phyloP scores from a whole-genome alignment of 345 rosid genomes.

The Physaria fendleri region DNA sequence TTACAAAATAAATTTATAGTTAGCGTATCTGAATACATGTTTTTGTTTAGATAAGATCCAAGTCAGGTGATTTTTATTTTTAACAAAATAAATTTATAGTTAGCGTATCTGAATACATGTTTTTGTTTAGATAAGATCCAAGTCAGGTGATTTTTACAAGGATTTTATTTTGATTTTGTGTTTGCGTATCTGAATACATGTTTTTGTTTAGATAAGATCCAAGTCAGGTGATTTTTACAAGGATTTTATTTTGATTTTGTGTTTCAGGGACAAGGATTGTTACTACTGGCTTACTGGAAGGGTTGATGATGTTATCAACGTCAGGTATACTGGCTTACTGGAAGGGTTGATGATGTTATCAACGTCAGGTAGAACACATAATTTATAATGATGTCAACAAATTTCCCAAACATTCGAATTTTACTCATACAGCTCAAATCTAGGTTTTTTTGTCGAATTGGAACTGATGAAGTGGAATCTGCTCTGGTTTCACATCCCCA shows the following conservation, averaged over 20 bases:
- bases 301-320: slow-evolving; percentile 98
- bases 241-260: slow-evolving; percentile 15
- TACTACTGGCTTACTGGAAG: slow-evolving; percentile 97
- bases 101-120: too few species aligned
- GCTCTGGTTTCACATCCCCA: slow-evolving; percentile 94
- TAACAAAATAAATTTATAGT: too few species aligned
- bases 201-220: slow-evolving; percentile 2
- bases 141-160: too few species aligned
- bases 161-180: too few species aligned
- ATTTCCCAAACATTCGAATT: neutral
- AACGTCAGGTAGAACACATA: slow-evolving; percentile 65
- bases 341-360: slow-evolving; percentile 98
- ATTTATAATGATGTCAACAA: neutral
- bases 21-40: too few species aligned
- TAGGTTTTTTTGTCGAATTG: slow-evolving; percentile 55
- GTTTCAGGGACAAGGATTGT: slow-evolving; percentile 90
- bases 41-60: too few species aligned
- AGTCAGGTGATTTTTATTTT: too few species aligned
- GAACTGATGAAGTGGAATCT: slow-evolving; percentile 99
- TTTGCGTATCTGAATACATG: too few species aligned
- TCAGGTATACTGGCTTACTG: slow-evolving; percentile 98
- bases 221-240: neutral
- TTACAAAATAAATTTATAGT: neutral
- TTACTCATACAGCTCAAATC: neutral
- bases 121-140: too few species aligned